These are phyloP conservation scores for Venturia asperata DNA, from an alignment of 2,329 filamentous ascomycete species.

Conservation along the genomic window DNA sequence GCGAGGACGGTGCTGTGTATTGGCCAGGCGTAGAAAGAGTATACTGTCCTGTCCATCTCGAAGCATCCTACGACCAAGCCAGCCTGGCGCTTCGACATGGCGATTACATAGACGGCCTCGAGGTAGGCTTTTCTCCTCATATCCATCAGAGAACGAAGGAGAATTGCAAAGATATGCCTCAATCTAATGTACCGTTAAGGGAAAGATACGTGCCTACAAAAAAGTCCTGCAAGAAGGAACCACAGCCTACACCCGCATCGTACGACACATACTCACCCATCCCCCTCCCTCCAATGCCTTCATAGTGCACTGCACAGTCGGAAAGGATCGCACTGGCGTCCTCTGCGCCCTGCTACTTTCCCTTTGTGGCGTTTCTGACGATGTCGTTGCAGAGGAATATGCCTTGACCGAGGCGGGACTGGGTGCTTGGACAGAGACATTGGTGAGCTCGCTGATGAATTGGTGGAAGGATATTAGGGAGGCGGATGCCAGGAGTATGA, in stretches of 20 bases:
- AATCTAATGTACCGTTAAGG: slow-evolving; percentile 1
- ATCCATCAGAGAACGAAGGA: neutral
- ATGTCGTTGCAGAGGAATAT: slow-evolving; percentile 60
- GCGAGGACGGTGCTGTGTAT: slow-evolving; percentile 26
- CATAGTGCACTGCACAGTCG: slow-evolving; percentile 61
- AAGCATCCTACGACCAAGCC: slow-evolving; percentile 55
- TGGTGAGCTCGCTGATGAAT: slow-evolving; percentile 25
- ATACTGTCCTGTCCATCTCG: slow-evolving; percentile 59
- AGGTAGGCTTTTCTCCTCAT: slow-evolving; percentile 47
- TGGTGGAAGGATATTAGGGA: slow-evolving; percentile 24
- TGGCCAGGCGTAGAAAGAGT: slow-evolving; percentile 28
- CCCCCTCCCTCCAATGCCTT: slow-evolving; percentile 32
- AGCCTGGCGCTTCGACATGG: slow-evolving; percentile 53
- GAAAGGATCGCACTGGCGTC: slow-evolving; percentile 70
- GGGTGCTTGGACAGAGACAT: slow-evolving; percentile 28
- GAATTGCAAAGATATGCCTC: too few relatives aligned
- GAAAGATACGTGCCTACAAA: slow-evolving; percentile 47
- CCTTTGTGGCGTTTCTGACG: slow-evolving; percentile 54
- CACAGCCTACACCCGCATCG: slow-evolving; percentile 50
- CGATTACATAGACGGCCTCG: slow-evolving; percentile 50
- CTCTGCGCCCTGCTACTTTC: slow-evolving; percentile 58
- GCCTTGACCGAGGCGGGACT: slow-evolving; percentile 58
- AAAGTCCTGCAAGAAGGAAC: slow-evolving; percentile 52
- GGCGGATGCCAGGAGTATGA: slow-evolving; percentile 28
- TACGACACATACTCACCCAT: slow-evolving; percentile 46